These are phyloP conservation scores for Globisporangium radiosum DNA, from an alignment of 352 stramenopile genomes.

Conservation along the genomic window DNA sequence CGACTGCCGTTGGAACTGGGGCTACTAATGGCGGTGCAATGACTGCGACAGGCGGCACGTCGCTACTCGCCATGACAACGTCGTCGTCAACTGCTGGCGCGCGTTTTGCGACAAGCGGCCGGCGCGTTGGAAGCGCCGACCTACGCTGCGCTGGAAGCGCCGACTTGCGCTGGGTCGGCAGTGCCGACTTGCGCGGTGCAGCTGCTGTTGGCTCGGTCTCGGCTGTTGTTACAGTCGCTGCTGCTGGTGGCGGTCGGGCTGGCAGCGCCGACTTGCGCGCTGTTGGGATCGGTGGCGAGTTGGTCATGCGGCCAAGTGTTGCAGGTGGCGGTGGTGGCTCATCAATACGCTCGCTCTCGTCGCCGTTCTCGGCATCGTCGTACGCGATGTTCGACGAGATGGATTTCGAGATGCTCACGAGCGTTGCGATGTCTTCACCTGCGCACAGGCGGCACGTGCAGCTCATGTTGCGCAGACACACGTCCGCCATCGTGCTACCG, in stretches of 20 bases:
- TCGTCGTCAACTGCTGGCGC: not conserved
- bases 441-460: slow-evolving; percentile 80
- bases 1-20: not conserved
- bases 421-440: slow-evolving; percentile 68
- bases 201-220: not conserved
- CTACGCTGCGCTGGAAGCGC: not conserved
- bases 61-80: not conserved
- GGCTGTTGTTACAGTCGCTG: not conserved
- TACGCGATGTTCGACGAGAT: slow-evolving; percentile 82
- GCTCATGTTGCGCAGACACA: slow-evolving; percentile 84
- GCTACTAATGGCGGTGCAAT: not conserved
- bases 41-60: not conserved
- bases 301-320: slow-evolving; percentile 24
- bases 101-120: not conserved
- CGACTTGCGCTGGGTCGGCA: slow-evolving; percentile 2
- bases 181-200: slow-evolving; percentile 7
- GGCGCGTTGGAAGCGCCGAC: not conserved
- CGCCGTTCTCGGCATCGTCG: slow-evolving; percentile 30
- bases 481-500: slow-evolving; percentile 46
- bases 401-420: slow-evolving; percentile 73
- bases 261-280: slow-evolving; percentile 9
- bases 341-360: slow-evolving; percentile 2
- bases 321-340: slow-evolving; percentile 16
- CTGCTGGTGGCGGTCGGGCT: not conserved
- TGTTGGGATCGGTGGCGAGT: slow-evolving; percentile 32